Conservation (phyloP, 768 basidiomycete genomes). For the Pleurotus citrinopileatus region DNA sequence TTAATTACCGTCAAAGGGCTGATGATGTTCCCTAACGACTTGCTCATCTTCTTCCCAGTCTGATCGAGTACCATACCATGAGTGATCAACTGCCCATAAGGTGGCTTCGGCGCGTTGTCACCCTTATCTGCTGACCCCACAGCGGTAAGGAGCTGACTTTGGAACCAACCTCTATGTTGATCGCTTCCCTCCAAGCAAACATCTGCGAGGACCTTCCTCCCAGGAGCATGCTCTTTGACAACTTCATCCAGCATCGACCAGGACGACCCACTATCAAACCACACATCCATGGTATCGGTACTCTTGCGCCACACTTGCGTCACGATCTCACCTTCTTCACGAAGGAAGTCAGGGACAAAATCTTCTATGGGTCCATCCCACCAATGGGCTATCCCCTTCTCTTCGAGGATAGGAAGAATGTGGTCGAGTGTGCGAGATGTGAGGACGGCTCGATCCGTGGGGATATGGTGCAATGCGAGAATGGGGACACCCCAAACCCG, state of each 20-base stretch:
- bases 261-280: conserved; percentile 96
- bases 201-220: conserved; percentile 58
- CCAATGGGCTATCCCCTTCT: conserved; percentile 82
- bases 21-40: conserved; percentile 89
- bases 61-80: conserved; percentile 97
- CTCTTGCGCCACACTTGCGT: conserved; percentile 69
- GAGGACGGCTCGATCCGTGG: conserved; percentile 64
- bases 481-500: conserved; percentile 98
- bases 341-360: conserved; percentile 68
- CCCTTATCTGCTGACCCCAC: conserved; percentile 45
- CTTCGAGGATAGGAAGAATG: conserved; percentile 71
- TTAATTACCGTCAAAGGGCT: conserved; percentile 79
- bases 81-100: conserved; percentile 83
- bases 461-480: conserved; percentile 73
- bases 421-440: conserved; percentile 63
- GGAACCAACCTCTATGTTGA: conserved; percentile 99
- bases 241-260: conserved; percentile 74
- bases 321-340: conserved; percentile 36
- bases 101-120: conserved; percentile 30
- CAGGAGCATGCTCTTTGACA: conserved; percentile 21
- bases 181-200: conserved; percentile 94
- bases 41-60: conserved; percentile 94
- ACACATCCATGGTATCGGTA: conserved; percentile 97
- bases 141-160: conserved; percentile 87
- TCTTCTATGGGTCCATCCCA: conserved; percentile 85